These are phyloP conservation scores for Corymbia maculata DNA, from an alignment of 345 rosid species.

Conservation along the genomic window DNA sequence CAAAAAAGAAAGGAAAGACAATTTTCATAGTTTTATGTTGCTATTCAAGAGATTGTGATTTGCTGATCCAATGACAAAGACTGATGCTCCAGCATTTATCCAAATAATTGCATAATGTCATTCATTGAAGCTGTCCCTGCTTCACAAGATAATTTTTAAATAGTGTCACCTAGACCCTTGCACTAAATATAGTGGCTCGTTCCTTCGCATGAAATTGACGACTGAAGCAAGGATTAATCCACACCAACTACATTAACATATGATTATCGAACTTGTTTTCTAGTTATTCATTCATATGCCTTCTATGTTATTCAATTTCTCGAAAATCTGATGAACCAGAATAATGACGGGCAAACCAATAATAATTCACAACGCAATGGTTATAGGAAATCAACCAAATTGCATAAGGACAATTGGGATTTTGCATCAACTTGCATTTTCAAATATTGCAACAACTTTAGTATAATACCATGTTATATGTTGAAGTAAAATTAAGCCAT, in stretches of 20 bases:
- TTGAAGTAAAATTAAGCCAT: no score
- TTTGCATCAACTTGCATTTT: no score
- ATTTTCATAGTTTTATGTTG: not conserved
- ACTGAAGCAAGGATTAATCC: not conserved
- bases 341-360: no score
- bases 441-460: no score
- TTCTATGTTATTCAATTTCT: no score
- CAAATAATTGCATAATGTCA: not conserved
- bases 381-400: no score
- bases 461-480: no score
- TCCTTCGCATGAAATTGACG: not conserved
- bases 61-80: not conserved
- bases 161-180: not conserved
- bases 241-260: not conserved
- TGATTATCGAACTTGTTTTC: not conserved
- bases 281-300: not conserved
- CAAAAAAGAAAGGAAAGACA: not conserved
- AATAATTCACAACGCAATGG: no score
- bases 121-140: not conserved
- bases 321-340: no score
- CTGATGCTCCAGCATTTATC: not conserved
- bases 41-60: not conserved
- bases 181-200: not conserved
- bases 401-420: no score
- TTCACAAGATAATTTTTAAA: not conserved